Base-by-base conservation (phyloP, 108 stramenopile species). In the Nannochloropsis gaditana region DNA sequence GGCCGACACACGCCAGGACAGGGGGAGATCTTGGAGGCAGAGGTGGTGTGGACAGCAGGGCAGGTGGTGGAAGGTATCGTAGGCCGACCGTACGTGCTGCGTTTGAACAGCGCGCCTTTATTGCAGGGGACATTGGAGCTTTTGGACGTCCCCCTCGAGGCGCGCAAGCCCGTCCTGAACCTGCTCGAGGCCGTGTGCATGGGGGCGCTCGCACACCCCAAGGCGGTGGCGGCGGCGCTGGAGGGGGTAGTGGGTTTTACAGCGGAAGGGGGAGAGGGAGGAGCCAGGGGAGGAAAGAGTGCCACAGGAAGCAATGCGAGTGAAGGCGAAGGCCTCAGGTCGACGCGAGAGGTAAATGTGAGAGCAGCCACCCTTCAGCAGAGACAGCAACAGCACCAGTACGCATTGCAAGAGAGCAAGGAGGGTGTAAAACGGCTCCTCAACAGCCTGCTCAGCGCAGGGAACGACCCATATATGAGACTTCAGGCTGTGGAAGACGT, bases 1-100 rank as follows among this genome's bases (percentile, higher is more conserved):
- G 59, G 2, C 19, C 15, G 8, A 8, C 59, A 73, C n/a, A n/a
- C 59, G 59, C 19, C 59, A n/a, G 59, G 59, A 15, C 59, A 73
- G n/a, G 59, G 59, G 6, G 59, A 73, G 59, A 73, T 87, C 41
- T 83, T 83, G 31, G 86, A 87, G 81, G 86, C 86, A 21, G 86
- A 87, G 79, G 86, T 79, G 43, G 79, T 87, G 41, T 45, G 83
- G 42, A 83, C 83, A 5, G 44, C 82, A 5, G 83, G 83, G 44
- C 86, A 87, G 86, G 86, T 86, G 8, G 59, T 73, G 59, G n/a
- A n/a, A 6, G 59, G 59, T 3, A n/a, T 73, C 19, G 19, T 3
- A 4, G 59, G 59, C 4, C 59, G n/a, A n/a, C 59, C 59, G 15
- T 73, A 73, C n/a, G 4, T 73, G n/a, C n/a, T 73, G 59, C 15